Evolutionary conservation across 177 flowering plant genomes (phyloP).

Genomic region (Vitis hybrid): DNA sequence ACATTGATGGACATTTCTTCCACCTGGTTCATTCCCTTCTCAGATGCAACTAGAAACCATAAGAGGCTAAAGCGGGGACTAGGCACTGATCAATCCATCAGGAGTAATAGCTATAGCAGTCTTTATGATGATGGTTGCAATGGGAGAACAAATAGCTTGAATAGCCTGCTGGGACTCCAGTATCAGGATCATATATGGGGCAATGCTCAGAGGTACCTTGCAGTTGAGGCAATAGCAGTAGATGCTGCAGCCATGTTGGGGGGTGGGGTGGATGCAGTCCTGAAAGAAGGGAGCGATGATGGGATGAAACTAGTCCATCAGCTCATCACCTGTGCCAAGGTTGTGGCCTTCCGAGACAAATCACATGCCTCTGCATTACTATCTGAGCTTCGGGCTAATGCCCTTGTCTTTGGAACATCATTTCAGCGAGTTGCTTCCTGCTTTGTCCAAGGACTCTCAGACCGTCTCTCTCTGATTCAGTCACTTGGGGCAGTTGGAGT

Average conservation of each 20-base stretch:
- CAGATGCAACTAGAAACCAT: conserved; percentile 15
- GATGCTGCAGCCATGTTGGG: conserved; percentile 26
- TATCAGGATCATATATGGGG: conserved; percentile 59
- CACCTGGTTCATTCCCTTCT: conserved; percentile 14
- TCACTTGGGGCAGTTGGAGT: conserved; percentile 57
- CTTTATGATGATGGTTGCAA: conserved; percentile 6
- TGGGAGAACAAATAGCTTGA: conserved; percentile 11
- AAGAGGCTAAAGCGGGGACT: conserved; percentile 12
- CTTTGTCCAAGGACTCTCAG: conserved; percentile 72
- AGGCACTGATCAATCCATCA: conserved; percentile 11
- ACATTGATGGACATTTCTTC: conserved; percentile 12
- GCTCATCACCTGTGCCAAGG: conserved; percentile 68
- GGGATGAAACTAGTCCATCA: conserved; percentile 61
- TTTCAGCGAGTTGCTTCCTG: conserved; percentile 82
- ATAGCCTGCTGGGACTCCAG: conserved; percentile 25
- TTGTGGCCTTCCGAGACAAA: conserved; percentile 73
- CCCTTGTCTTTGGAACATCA: conserved; percentile 67
- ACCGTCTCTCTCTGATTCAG: conserved; percentile 51
- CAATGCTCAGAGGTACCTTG: conserved; percentile 40
- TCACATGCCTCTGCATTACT: conserved; percentile 50
- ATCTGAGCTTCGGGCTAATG: conserved; percentile 54
- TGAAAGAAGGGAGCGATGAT: conserved; percentile 30
- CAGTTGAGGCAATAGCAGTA: conserved; percentile 60
- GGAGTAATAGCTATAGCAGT: not conserved
- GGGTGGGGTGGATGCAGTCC: conserved; percentile 12